Base-by-base conservation (phyloP, 345 rosid genomes). In the Erucastrum elatum region DNA sequence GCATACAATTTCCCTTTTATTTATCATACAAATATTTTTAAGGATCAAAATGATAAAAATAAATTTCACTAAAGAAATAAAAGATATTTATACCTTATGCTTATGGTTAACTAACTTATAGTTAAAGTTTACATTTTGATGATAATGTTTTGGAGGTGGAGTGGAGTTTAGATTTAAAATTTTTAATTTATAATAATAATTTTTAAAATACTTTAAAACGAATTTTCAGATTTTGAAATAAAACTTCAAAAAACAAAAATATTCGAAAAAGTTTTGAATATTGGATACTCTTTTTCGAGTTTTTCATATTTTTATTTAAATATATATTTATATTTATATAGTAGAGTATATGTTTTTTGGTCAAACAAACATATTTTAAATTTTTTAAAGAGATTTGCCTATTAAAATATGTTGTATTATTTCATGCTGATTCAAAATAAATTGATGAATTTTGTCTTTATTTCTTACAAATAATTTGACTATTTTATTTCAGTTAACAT, bases 371-470 rank as follows among this genome's bases (percentile, higher is more conserved):
- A 21, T 21, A 21, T 21, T 21, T 21, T 21, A 21, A 21, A 21
- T 21, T 21, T 21, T 21, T 21, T 21, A 21, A 29, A 29, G 31
- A 12, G 53, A 44, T 44, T 44, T 44, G 53, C 53, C 15, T 44
- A 44, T 12, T 44, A 44, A 33, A 79, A 31, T 66, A 70, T 53
- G 41, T 3, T 27, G 12, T 15, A 66, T 10, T 62, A 73, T 67
- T 37, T 33, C 29, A 60, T 11, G 68, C 31, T 66, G 64, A 59
- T 60, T 60, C 74, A 46, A 70, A 15, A 46, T 60, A 78, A 79
- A 44, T 66, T 60, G 74, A 73, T 74, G 5, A 26, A 3, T 17
- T 0, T 61, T 13, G 5, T 58, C 30, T 58, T 56, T 56, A 0
- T 58, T 41, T 46, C 35, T 68, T 62, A 33, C 51, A 26, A 79